A percentile compares a stretch with the other conserved stretches of the same genome.
These are phyloP conservation scores for Nicotiana benthamiana DNA, from an alignment of 257 asterid genomes.

Conservation along the genomic window DNA sequence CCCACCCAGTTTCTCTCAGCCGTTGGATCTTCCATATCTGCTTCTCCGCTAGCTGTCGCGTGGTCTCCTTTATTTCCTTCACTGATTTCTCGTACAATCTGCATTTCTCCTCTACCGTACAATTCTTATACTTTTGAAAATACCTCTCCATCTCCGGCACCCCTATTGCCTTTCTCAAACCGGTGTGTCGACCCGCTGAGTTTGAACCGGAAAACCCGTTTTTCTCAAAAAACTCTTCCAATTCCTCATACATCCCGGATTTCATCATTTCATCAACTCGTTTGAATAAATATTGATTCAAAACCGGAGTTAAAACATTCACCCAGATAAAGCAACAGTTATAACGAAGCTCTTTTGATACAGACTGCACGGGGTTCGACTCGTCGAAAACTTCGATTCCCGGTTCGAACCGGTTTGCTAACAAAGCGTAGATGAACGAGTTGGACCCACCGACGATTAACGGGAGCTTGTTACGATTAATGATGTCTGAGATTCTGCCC, in stretches of 20 bases:
- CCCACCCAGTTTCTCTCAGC: slow-evolving; percentile 60
- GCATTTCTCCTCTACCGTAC: neutral
- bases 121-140: slow-evolving; percentile 10
- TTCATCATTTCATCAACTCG: slow-evolving; percentile 87
- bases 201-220: slow-evolving; percentile 19
- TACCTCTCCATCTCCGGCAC: slow-evolving; percentile 51
- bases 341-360: slow-evolving; percentile 39
- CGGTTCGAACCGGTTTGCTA: slow-evolving; percentile 37
- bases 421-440: slow-evolving; percentile 57
- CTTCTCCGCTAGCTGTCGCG: slow-evolving; percentile 44
- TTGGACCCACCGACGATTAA: slow-evolving; percentile 87
- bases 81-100: slow-evolving; percentile 30
- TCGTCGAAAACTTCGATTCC: slow-evolving; percentile 42
- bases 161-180: slow-evolving; percentile 71
- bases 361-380: slow-evolving; percentile 13
- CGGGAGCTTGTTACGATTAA: slow-evolving; percentile 31
- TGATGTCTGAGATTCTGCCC: slow-evolving; percentile 26
- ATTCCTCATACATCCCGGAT: slow-evolving; percentile 72
- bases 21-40: slow-evolving; percentile 48
- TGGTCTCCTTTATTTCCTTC: slow-evolving; percentile 45
- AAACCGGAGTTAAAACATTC: slow-evolving; percentile 45
- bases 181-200: slow-evolving; percentile 18
- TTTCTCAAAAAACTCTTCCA: slow-evolving; percentile 26
- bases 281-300: slow-evolving; percentile 37
- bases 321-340: slow-evolving; percentile 70